These are phyloP conservation scores for Galerina sulciceps DNA, from an alignment of 768 basidiomycete species.

Conservation along the genomic window DNA sequence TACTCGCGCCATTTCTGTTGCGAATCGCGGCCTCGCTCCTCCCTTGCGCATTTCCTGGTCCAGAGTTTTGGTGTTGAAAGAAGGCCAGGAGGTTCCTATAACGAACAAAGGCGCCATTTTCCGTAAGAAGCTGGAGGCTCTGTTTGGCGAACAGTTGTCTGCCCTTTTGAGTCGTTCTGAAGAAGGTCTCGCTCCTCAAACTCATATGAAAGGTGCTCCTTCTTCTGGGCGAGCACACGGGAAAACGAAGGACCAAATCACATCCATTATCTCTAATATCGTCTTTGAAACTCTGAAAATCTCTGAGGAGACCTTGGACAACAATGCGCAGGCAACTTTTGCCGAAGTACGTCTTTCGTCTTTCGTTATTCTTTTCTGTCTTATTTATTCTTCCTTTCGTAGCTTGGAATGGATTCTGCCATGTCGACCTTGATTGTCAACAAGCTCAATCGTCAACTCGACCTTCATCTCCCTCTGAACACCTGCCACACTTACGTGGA, in stretches of 20 bases:
- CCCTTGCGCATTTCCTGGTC: slow-evolving; percentile 38
- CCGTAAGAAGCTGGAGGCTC: slow-evolving; percentile 34
- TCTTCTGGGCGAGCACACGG: slow-evolving; percentile 8
- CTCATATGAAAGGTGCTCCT: slow-evolving; percentile 7
- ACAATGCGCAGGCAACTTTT: slow-evolving; percentile 32
- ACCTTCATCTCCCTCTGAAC: slow-evolving; percentile 33
- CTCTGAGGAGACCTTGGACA: slow-evolving; percentile 26
- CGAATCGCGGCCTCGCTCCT: slow-evolving; percentile 35
- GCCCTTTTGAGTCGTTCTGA: slow-evolving; percentile 22
- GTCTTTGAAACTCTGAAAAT: slow-evolving; percentile 28
- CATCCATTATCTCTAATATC: slow-evolving; percentile 22
- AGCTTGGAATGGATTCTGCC: slow-evolving; percentile 40
- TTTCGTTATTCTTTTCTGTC: neutral
- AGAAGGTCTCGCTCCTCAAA: slow-evolving; percentile 10
- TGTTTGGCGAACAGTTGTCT: slow-evolving; percentile 29
- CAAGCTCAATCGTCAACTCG: slow-evolving; percentile 29
- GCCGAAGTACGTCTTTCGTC: slow-evolving; percentile 27
- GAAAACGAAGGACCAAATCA: slow-evolving; percentile 25
- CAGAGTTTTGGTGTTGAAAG: slow-evolving; percentile 30
- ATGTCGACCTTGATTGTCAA: slow-evolving; percentile 36
- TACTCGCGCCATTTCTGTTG: slow-evolving; percentile 27
- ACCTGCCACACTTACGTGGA: slow-evolving; percentile 38
- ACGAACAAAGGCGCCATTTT: slow-evolving; percentile 36
- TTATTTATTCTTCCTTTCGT: neutral
- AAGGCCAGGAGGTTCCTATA: slow-evolving; percentile 30